Base-by-base conservation (phyloP, 148 eudicot genomes). In the Cornus suecica region DNA sequence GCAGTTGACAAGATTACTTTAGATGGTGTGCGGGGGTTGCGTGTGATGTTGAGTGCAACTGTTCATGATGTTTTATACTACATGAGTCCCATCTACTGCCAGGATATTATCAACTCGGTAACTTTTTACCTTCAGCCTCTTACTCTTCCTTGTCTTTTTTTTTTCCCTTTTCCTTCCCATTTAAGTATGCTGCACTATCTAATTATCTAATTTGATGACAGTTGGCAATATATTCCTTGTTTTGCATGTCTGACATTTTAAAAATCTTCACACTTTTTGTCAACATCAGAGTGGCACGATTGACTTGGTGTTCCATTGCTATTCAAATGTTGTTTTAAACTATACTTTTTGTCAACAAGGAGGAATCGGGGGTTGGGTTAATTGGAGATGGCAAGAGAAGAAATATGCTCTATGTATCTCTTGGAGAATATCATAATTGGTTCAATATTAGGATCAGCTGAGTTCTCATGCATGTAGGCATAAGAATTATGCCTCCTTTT, bases 51-150 rank as follows among this genome's bases (percentile, higher is more conserved):
- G 69, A 93, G 99, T 84, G 99, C 97, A 62, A 95, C 99, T 26
- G 97, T 86, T 84, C 99, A 95, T 83, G 99, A 95, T 84, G 91
- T 95, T 41, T 83, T 95, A 77, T 95, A 95, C 78, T 95, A 95
- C 89, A 95, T 95, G 99, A 95, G 99, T 85, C 99, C 99, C 52
- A 93, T 95, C 78, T 91, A 95, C 81, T 95, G 99, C 89, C 99
- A 95, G 88, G 93, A 86, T 80, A 95, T 95, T 69, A 87, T 91
- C 69, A 85, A 95, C 87, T 91, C 99, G 88, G 99, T 95, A 91
- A 60, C 34, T 48, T 13, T 29, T 77, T 68, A 34, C 73, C 70
- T 76, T 3, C 60, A 24, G 32, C 23, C 66, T 69, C 70, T 65
- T 48, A 64, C n/a, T 62, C 80, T 41, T 15, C 11, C 32, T 31